Base-by-base conservation (phyloP, 805 yeast genomes). In the Blastobotrys chiropterorum region DNA sequence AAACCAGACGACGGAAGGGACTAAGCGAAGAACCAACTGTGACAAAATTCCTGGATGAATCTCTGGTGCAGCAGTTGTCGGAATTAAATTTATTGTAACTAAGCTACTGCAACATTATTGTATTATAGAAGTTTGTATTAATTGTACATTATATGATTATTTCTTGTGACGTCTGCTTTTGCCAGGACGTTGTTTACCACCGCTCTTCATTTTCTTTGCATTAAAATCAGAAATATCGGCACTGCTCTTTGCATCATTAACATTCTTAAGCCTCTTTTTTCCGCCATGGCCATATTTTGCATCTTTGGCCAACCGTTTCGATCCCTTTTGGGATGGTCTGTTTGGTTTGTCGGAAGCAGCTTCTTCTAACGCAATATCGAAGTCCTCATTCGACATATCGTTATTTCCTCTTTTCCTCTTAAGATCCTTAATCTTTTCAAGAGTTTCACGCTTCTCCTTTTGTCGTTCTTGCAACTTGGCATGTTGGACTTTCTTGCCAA, bases 401-500 rank as follows among this genome's bases (percentile, higher is more conserved):
- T 83, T 81, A 56, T 81, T 78, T 63, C 82, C 82, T 73, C 96
- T 82, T 81, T 89, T 90, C 67, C 86, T 83, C 78, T 88, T 89
- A 64, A 94, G 78, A n/a, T 86, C 77, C 71, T 90, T 90, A 69
- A 92, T 88, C 74, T 85, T 86, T 20, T 90, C 96, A 59, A 92
- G 71, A 17, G 96, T 83, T 20, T 89, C 96, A 66, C 80, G 82
- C 84, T 92, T 92, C 62, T 90, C 94, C 74, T 86, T 84, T 67
- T 88, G 95, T 73, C 98, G 85, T 62, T 86, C 88, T 73, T 90
- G 97, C 64, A 90, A 76, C 44, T 96, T 90, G 58, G 88, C 96
- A 62, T 86, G 81, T 75, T 90, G 97, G 31, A 90, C 97, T 75
- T 92, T 96, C 73, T 92, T 92, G 72, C 98, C 98, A 62, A 89